phyloP scores from a whole-genome alignment of 2,329 filamentous ascomycete genomes.

The Ilyonectria mors-panacis region DNA sequence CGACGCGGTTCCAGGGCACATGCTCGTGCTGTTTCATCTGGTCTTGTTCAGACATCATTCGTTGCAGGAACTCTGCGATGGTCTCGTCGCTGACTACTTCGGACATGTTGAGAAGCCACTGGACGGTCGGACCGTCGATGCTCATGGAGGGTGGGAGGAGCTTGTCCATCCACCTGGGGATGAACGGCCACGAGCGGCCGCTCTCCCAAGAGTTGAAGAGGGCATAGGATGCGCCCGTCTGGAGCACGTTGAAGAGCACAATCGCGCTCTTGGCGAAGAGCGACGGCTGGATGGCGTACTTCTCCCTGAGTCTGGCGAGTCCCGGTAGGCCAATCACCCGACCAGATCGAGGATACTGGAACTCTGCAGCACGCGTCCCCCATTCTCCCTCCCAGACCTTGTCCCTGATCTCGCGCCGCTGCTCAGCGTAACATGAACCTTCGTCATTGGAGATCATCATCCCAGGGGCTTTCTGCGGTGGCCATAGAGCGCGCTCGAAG shows the following conservation, averaged over 20 bases:
- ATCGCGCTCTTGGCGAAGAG: constrained; percentile 53
- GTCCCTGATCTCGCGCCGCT: constrained; percentile 43
- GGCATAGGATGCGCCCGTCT: constrained; percentile 51
- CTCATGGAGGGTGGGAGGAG: constrained; percentile 55
- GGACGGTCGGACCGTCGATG: constrained; percentile 55
- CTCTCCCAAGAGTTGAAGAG: constrained; percentile 55
- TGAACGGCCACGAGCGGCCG: constrained; percentile 56
- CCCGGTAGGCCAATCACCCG: constrained; percentile 48
- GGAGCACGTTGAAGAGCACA: constrained; percentile 52
- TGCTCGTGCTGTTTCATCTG: constrained; percentile 49
- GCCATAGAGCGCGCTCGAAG: constrained; percentile 51
- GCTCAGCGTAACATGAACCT: constrained; percentile 32
- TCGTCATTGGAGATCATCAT: constrained; percentile 54
- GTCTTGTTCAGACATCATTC: constrained; percentile 47
- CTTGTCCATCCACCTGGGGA: constrained; percentile 53
- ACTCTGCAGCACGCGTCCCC: constrained; percentile 40
- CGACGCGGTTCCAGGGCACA: constrained; percentile 53
- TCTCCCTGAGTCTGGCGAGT: constrained; percentile 42
- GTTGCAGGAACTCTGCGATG: constrained; percentile 45
- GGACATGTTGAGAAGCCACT: constrained; percentile 55
- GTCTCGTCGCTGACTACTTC: constrained; percentile 47
- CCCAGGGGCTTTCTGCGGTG: constrained; percentile 50
- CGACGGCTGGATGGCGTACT: constrained; percentile 44
- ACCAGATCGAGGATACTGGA: constrained; percentile 51
- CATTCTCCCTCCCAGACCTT: constrained; percentile 51